Evolutionary conservation across 805 yeast genomes (phyloP).

Genomic region (Phaffomyces opuntiae): DNA sequence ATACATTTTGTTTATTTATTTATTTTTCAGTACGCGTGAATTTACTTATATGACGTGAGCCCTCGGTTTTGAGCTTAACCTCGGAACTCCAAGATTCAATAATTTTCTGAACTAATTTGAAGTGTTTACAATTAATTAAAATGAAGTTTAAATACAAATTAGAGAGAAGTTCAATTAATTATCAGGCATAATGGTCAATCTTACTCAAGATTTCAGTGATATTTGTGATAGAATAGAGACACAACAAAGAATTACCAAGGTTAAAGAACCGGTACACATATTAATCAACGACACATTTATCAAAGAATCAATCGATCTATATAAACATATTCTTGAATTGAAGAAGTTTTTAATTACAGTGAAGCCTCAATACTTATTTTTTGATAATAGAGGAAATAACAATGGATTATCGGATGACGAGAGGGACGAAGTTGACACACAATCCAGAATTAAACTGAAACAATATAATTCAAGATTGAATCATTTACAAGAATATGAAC

Average conservation of each 20-base stretch:
- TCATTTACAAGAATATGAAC: conserved; percentile 45
- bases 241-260: conserved; percentile 1
- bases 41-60: too few relatives aligned
- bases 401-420: conserved; percentile 35
- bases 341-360: conserved; percentile 20
- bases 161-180: too few relatives aligned
- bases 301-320: conserved; percentile 12
- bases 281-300: conserved; percentile 11
- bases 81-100: too few relatives aligned
- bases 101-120: too few relatives aligned
- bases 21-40: not conserved
- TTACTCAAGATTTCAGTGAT: conserved; percentile 3
- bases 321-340: conserved; percentile 23
- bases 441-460: conserved; percentile 44
- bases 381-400: conserved; percentile 10
- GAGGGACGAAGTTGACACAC: conserved; percentile 50
- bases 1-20: not conserved
- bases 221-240: conserved; percentile 5
- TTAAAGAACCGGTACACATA: not conserved
- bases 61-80: too few relatives aligned
- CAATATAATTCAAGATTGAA: conserved; percentile 44
- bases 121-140: too few relatives aligned
- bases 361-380: conserved; percentile 23
- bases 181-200: conserved; percentile 4
- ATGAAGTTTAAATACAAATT: too few relatives aligned